A percentile compares a stretch with the other conserved stretches of the same genome.
These are phyloP conservation scores for Yamadazyma sp. DNA, from an alignment of 805 yeast genomes.

Conservation along the genomic window DNA sequence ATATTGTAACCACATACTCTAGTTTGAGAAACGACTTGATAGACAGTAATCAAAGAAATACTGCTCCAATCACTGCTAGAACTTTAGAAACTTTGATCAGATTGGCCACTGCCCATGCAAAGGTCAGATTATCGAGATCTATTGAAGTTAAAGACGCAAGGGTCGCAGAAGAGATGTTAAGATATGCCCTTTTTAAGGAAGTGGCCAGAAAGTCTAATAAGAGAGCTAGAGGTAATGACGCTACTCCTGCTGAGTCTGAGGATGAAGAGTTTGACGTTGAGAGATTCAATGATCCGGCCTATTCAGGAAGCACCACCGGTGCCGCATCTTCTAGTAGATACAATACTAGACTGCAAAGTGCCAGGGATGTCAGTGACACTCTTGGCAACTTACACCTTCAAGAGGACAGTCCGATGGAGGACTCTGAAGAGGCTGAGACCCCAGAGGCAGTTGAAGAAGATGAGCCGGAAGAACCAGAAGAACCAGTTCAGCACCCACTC, in stretches of 20 bases:
- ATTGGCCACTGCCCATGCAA: conserved; percentile 94
- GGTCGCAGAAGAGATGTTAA: conserved; percentile 80
- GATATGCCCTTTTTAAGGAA: conserved; percentile 85
- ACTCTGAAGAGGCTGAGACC: conserved; percentile 15
- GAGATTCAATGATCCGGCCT: conserved; percentile 28
- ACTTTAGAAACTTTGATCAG: conserved; percentile 95
- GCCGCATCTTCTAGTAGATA: conserved; percentile 11
- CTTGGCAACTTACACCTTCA: conserved; percentile 32
- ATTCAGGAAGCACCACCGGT: conserved; percentile 2
- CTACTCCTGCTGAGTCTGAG: conserved; percentile 33
- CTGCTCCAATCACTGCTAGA: conserved; percentile 97
- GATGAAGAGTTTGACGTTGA: conserved; percentile 26
- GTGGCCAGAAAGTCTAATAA: conserved; percentile 43
- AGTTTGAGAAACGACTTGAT: conserved; percentile 74
- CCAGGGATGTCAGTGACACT: conserved; percentile 23
- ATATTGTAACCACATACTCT: conserved; percentile 78
- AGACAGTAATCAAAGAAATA: conserved; percentile 63
- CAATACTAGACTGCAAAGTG: conserved; percentile 13
- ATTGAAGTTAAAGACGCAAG: conserved; percentile 77
- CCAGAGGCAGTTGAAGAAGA: conserved; percentile 9
- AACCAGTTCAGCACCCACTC: conserved; percentile 22
- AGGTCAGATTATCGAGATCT: conserved; percentile 78
- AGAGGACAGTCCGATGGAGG: conserved; percentile 17
- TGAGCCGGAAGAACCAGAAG: background rate
- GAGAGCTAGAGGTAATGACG: conserved; percentile 28